Evolutionary conservation across 805 yeast species (phyloP).

Genomic region (Wickerhamiella brachini): DNA sequence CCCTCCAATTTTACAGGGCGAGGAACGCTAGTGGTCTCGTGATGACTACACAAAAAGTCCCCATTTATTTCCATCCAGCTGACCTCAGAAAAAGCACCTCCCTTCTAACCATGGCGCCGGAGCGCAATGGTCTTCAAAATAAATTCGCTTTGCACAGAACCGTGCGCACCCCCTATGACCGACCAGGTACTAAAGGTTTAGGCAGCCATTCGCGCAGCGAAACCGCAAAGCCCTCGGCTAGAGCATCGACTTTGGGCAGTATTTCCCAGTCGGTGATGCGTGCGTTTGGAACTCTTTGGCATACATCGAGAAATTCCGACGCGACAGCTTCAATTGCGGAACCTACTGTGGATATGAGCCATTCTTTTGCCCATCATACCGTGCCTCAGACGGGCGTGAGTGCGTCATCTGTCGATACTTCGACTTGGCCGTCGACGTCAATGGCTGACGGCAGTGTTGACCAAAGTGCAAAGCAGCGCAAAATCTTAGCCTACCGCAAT

Average conservation of each 20-base stretch:
- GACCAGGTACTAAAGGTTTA: neutral
- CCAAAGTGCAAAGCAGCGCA: neutral
- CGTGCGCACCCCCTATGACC: slow-evolving; percentile 1
- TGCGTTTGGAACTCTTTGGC: neutral
- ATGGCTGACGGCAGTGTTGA: neutral
- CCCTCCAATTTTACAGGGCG: neutral
- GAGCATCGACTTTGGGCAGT: neutral
- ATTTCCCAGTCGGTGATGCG: neutral
- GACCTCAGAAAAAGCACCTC: neutral
- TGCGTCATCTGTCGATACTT: neutral
- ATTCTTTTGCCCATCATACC: neutral
- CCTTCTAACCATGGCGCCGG: slow-evolving; percentile 1
- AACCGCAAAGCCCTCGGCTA: neutral
- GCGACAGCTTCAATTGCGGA: neutral
- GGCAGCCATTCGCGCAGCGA: neutral
- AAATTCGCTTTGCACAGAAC: neutral
- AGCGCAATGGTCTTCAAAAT: neutral
- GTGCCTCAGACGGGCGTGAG: too few species aligned
- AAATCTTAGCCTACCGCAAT: slow-evolving; percentile 3
- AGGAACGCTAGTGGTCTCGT: neutral
- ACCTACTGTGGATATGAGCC: neutral
- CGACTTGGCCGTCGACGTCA: neutral
- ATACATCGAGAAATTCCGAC: neutral
- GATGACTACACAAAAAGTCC: neutral
- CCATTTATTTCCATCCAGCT: neutral